These are phyloP conservation scores for Colletotrichum sojae DNA, from an alignment of 2,329 filamentous ascomycete species.

Conservation along the genomic window DNA sequence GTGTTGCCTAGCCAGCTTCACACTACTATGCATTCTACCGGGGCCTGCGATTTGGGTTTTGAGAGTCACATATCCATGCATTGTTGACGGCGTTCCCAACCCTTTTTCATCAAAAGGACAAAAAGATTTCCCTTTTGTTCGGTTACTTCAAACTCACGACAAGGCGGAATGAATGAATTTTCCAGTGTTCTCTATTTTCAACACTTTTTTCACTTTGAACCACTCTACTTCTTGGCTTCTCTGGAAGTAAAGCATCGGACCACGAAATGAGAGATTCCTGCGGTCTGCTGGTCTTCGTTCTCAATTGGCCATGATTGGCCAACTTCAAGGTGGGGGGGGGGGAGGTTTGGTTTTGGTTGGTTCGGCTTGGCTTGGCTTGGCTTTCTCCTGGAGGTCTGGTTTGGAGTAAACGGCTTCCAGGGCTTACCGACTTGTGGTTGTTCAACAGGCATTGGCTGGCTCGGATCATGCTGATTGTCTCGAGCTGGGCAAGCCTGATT, in stretches of 20 bases:
- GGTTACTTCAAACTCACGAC: conserved; percentile 40
- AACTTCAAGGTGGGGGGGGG: conserved; percentile 18
- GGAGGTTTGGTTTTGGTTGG: conserved; percentile 24
- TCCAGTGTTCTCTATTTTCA: conserved; percentile 36
- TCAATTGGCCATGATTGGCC: conserved; percentile 4
- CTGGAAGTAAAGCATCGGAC: conserved; percentile 31
- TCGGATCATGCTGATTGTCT: conserved; percentile 9
- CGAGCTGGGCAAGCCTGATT: conserved; percentile 9
- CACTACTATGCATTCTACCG: conserved; percentile 33
- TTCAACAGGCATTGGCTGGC: conserved; percentile 20
- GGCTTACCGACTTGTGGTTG: conserved; percentile 20
- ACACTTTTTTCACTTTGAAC: conserved; percentile 35
- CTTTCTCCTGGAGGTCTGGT: conserved; percentile 23
- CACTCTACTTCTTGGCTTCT: conserved; percentile 42
- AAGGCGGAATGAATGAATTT: conserved; percentile 40
- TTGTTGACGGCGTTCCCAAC: conserved; percentile 53
- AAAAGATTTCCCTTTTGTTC: conserved; percentile 41
- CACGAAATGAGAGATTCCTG: conserved; percentile 29
- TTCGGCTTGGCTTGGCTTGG: conserved; percentile 3
- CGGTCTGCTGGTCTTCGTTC: conserved; percentile 38
- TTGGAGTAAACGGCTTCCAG: conserved; percentile 33
- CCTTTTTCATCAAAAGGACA: conserved; percentile 38
- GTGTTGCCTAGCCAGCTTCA: conserved; percentile 14
- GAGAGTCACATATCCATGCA: conserved; percentile 49
- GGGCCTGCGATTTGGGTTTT: conserved; percentile 38